Evolutionary conservation across 2,329 filamentous ascomycete genomes (phyloP).

Genomic region (Fusarium sororula): DNA sequence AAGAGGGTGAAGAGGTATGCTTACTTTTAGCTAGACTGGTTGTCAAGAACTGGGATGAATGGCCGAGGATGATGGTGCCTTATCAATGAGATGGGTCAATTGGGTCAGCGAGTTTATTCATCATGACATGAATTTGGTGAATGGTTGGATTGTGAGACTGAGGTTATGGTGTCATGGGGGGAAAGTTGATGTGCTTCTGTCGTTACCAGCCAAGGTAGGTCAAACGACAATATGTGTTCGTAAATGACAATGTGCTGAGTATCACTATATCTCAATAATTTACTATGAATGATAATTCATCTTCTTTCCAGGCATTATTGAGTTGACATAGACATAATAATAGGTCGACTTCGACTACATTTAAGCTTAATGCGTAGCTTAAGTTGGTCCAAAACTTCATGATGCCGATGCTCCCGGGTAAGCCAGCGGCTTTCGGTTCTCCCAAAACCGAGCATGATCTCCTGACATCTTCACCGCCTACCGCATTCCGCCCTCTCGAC

Average conservation of each 20-base stretch:
- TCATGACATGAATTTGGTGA: background rate
- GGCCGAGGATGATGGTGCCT: background rate
- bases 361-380: constrained; percentile 20
- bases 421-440: constrained; percentile 1
- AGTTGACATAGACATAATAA: no score
- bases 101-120: background rate
- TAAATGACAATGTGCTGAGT: background rate
- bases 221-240: rapidly evolving
- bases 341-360: background rate
- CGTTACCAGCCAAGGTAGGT: background rate
- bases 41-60: background rate
- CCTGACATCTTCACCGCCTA: constrained; percentile 8
- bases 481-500: background rate
- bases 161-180: background rate
- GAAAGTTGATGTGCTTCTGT: background rate
- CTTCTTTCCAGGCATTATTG: background rate
- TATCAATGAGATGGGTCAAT: background rate
- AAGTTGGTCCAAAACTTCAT: background rate
- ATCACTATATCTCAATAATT: background rate
- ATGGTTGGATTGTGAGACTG: background rate
- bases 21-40: background rate
- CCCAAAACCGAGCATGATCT: background rate
- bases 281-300: background rate
- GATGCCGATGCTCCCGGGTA: constrained; percentile 17
- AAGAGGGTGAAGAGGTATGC: background rate